Percentiles rank a stretch among this genome's conserved stretches.
phyloP scores from a whole-genome alignment of 2,329 filamentous ascomycete genomes.

The Cadophora malorum region DNA sequence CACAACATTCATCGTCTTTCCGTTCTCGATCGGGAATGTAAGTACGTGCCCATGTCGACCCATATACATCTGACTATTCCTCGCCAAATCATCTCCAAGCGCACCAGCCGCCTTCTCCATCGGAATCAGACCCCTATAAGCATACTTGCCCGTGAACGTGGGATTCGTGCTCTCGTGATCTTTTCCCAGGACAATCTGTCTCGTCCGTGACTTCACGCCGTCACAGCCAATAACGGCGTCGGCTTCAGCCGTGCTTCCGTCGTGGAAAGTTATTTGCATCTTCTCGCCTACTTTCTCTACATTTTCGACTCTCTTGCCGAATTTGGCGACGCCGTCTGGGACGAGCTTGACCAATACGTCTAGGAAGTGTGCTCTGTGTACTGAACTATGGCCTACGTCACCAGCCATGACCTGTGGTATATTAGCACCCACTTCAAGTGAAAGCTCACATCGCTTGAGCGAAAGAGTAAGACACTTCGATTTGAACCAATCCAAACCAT shows the following conservation, averaged over 20 bases:
- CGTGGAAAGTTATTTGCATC: slow-evolving; percentile 49
- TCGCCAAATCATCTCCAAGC: slow-evolving; percentile 56
- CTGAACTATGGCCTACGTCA: slow-evolving; percentile 38
- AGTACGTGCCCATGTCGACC: slow-evolving; percentile 64
- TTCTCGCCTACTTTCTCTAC: slow-evolving; percentile 41
- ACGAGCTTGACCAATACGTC: slow-evolving; percentile 47
- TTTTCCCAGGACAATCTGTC: slow-evolving; percentile 58
- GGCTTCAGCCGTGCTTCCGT: slow-evolving; percentile 52
- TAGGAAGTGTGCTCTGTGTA: slow-evolving; percentile 44
- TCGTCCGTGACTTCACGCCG: slow-evolving; percentile 64
- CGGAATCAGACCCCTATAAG: slow-evolving; percentile 66
- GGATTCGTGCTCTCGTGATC: slow-evolving; percentile 33
- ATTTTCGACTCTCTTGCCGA: slow-evolving; percentile 47
- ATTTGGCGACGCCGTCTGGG: slow-evolving; percentile 46
- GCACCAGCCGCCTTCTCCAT: slow-evolving; percentile 58
- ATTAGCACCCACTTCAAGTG: neutral
- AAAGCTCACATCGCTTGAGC: neutral
- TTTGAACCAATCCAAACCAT: neutral
- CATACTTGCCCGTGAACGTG: slow-evolving; percentile 63
- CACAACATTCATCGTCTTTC: slow-evolving; percentile 60
- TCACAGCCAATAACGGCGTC: slow-evolving; percentile 65
- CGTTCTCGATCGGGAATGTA: slow-evolving; percentile 66
- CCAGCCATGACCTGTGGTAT: slow-evolving; percentile 29
- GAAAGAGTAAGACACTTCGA: too few relatives aligned
- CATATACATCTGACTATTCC: slow-evolving; percentile 53